These are phyloP conservation scores for Oxyria digyna DNA, from an alignment of 148 eudicot species.

Conservation along the genomic window DNA sequence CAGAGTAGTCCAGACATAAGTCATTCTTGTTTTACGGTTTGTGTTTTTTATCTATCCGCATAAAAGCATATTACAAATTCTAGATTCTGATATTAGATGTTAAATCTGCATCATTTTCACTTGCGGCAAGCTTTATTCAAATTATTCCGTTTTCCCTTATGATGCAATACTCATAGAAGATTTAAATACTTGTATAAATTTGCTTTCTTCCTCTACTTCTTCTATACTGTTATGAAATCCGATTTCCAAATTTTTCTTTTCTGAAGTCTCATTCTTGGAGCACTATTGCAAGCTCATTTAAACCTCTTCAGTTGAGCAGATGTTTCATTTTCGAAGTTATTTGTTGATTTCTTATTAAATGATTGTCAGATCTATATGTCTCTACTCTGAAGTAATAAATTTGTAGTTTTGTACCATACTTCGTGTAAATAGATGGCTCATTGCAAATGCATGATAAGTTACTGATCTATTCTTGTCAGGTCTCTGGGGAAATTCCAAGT, in stretches of 20 bases:
- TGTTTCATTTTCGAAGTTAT: neutral
- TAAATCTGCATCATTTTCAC: neutral
- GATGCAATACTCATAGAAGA: neutral
- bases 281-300: neutral
- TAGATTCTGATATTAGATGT: neutral
- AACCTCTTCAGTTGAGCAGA: neutral
- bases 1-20: neutral
- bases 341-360: neutral
- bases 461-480: slow-evolving; percentile 25
- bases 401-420: neutral
- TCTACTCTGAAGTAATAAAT: neutral
- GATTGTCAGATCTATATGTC: neutral
- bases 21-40: neutral
- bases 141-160: neutral
- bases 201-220: neutral
- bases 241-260: neutral
- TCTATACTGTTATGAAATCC: neutral
- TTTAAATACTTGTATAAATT: neutral
- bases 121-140: neutral
- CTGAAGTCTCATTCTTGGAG: neutral
- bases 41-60: neutral
- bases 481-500: slow-evolving; percentile 85
- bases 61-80: neutral
- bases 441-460: slow-evolving; percentile 2
- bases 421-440: neutral